Percentiles rank a stretch among this genome's conserved stretches.
Evolutionary conservation across 106 monocot species (phyloP).

Genomic region (Dendrobium catenatum): DNA sequence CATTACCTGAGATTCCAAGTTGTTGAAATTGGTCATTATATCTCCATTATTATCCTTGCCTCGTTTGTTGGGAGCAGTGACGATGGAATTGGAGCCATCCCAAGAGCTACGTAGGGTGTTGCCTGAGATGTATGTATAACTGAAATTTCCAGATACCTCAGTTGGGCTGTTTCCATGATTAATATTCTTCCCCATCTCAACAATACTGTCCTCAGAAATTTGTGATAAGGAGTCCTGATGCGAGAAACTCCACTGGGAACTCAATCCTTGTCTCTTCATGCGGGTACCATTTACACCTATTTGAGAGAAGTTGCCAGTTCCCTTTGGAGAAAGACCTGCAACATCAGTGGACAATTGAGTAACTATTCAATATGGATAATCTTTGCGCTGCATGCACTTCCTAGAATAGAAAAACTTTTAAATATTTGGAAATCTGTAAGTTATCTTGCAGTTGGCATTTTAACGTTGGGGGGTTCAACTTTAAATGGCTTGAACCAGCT

Average conservation of each 20-base stretch:
- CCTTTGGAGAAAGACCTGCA: conserved; percentile 3
- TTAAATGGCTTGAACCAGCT: too few species aligned
- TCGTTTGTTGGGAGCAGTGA: conserved; percentile 32
- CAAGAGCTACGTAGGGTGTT: conserved; percentile 37
- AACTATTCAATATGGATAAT: neutral
- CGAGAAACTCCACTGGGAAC: conserved; percentile 66
- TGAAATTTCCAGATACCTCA: conserved; percentile 25
- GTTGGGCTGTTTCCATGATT: conserved; percentile 22
- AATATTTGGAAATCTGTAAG: too few species aligned
- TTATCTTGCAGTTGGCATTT: too few species aligned
- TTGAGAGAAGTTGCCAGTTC: conserved; percentile 22
- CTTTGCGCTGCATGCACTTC: too few species aligned
- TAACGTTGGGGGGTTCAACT: too few species aligned
- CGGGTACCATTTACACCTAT: conserved; percentile 12
- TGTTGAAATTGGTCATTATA: conserved; percentile 26
- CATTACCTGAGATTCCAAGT: conserved; percentile 40
- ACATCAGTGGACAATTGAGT: neutral
- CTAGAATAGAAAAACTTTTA: too few species aligned
- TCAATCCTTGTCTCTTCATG: conserved; percentile 20
- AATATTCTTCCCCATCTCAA: conserved; percentile 35
- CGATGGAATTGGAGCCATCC: conserved; percentile 58
- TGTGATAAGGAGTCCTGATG: conserved; percentile 60
- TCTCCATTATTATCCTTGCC: conserved; percentile 28
- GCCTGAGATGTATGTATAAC: conserved; percentile 29
- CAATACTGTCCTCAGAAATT: conserved; percentile 46